Conservation (phyloP, 75 land plant genomes). For the Picea sitchensis region DNA sequence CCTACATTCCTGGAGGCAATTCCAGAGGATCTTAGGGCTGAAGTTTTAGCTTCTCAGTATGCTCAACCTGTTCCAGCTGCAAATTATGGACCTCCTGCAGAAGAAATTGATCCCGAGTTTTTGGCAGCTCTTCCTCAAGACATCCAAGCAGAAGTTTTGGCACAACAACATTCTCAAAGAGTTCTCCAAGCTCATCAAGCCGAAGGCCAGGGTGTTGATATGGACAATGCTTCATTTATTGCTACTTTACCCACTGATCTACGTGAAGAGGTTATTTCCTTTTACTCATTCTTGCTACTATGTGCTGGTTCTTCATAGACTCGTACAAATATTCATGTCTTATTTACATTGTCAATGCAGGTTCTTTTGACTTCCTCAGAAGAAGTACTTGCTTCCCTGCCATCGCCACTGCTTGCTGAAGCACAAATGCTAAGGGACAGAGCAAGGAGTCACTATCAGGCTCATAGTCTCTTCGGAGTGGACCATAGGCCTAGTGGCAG, state of each 20-base stretch:
- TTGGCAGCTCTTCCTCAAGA: conserved; percentile 47
- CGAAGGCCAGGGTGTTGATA: conserved; percentile 47
- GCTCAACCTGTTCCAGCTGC: conserved; percentile 22
- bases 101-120: conserved; percentile 52
- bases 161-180: conserved; percentile 36
- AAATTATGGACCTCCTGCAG: conserved; percentile 23
- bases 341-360: conserved; percentile 29
- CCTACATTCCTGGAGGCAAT: conserved; percentile 46
- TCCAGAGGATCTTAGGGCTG: conserved; percentile 47
- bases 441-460: conserved; percentile 42
- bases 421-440: conserved; percentile 95
- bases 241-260: conserved; percentile 48
- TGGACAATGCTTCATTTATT: conserved; percentile 55
- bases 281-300: background rate
- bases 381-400: conserved; percentile 81
- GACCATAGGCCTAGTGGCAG: conserved; percentile 19
- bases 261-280: conserved; percentile 32
- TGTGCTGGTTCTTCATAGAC: background rate
- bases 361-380: conserved; percentile 95
- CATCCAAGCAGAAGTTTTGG: conserved; percentile 46
- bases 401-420: conserved; percentile 95
- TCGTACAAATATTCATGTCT: background rate
- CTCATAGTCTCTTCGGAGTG: conserved; percentile 48
- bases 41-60: conserved; percentile 45
- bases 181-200: conserved; percentile 22